Conservation (phyloP, 768 basidiomycete species). For the Pleurotus platypus region DNA sequence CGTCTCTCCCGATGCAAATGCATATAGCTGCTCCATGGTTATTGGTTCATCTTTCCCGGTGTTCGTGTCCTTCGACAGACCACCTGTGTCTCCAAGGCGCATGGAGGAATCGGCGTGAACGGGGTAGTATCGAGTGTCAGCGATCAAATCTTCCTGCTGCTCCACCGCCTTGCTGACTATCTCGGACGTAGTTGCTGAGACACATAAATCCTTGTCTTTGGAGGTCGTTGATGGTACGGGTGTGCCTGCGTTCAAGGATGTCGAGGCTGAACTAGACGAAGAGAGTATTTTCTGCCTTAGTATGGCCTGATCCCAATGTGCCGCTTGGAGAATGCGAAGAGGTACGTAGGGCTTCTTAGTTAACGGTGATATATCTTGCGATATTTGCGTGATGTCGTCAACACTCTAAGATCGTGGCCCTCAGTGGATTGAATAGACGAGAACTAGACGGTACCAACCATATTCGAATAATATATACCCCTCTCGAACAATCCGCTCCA, state of each 20-base stretch:
- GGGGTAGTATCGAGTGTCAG: constrained; percentile 45
- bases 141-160: constrained; percentile 21
- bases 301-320: constrained; percentile 78
- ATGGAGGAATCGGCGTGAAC: constrained; percentile 67
- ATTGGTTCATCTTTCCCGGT: constrained; percentile 21
- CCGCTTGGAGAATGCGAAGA: constrained; percentile 61
- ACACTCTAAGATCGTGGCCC: constrained; percentile 47
- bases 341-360: constrained; percentile 71
- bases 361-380: constrained; percentile 69
- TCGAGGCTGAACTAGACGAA: constrained; percentile 9
- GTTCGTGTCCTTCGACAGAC: constrained; percentile 33
- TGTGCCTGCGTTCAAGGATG: not conserved
- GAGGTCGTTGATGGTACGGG: constrained; percentile 35
- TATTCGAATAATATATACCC: constrained; percentile 83
- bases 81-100: constrained; percentile 70
- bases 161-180: constrained; percentile 31
- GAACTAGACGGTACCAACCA: constrained; percentile 47
- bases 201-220: constrained; percentile 62
- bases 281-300: constrained; percentile 57
- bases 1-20: constrained; percentile 20
- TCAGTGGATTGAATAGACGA: constrained; percentile 6
- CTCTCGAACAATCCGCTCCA: constrained; percentile 68
- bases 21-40: constrained; percentile 74
- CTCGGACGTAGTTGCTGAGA: constrained; percentile 52
- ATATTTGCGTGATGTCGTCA: constrained; percentile 75